Conservation (phyloP, 2,329 filamentous ascomycete species). For the Colletotrichum sp. region DNA sequence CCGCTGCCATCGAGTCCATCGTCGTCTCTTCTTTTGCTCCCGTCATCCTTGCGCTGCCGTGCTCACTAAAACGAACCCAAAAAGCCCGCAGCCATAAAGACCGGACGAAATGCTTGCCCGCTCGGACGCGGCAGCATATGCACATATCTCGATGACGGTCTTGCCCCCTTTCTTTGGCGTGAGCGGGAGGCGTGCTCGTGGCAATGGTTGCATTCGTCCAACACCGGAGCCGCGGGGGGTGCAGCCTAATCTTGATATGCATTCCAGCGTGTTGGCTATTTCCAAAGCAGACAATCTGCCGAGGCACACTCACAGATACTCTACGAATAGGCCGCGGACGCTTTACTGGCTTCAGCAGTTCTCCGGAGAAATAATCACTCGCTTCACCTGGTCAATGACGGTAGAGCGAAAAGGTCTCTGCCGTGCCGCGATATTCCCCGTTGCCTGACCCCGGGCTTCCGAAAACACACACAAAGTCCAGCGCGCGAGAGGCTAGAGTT, state of each 20-base stretch:
- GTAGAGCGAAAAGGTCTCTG: background rate
- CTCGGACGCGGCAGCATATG: background rate
- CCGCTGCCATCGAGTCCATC: background rate
- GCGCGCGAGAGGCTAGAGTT: background rate
- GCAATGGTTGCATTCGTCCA: background rate
- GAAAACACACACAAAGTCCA: background rate
- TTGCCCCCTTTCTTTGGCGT: background rate
- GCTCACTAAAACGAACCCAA: background rate
- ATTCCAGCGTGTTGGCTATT: background rate
- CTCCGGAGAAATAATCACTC: background rate
- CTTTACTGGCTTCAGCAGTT: background rate
- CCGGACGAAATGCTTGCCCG: background rate
- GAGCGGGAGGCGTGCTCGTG: background rate
- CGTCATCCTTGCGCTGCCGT: background rate
- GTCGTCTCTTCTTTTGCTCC: background rate
- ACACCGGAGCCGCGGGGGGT: background rate
- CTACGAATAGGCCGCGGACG: background rate
- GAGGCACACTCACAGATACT: background rate
- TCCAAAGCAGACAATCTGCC: background rate
- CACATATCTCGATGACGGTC: background rate
- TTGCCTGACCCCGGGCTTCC: background rate
- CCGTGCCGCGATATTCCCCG: background rate
- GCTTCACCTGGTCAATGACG: background rate
- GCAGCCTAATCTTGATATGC: background rate
- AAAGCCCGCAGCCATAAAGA: background rate